Base-by-base conservation (phyloP, 2,329 filamentous ascomycete genomes). In the Fusarium caatingaense region DNA sequence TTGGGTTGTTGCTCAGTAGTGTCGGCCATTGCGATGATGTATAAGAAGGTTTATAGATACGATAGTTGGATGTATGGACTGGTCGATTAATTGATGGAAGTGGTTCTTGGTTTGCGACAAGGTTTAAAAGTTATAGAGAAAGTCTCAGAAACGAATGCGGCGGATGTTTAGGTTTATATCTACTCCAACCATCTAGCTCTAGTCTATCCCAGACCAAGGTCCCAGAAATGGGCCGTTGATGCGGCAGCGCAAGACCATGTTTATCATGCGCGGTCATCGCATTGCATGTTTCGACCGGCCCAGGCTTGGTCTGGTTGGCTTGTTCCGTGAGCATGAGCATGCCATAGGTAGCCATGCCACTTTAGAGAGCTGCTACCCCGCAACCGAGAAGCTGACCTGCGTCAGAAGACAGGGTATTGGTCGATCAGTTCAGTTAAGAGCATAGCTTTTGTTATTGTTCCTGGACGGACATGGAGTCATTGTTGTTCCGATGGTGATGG, bases 1-100 rank as follows among this genome's bases (percentile, higher is more conserved):
- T 61, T 45, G 45, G 70, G 44, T 28, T 53, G 49, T 32, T 61
- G 64, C 58, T 77, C 72, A 37, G 66, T 65, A 53, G 68, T 65
- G 47, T 78, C 76, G 63, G 77, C 71, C 78, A 80, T 63, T 72
- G 60, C 47, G 54, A 42, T 47, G 25, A 58, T 64, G 51, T 47
- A 15, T 28, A 30, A 46, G n/a, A 34, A 34, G 37, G 27, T 48
- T 45, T 32, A 18, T 61, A 15, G 18, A 18, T 25, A 41, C 34
- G 30, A 34, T 12, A 20, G 21, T 60, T 56, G 16, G 23, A 18
- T 54, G 18, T 50, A 28, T 23, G 18, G 18, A 25, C 25, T 28
- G 44, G 42, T 64, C 27, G 28, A 44, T 25, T 46, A 45, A 51
- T 28, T 66, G 48, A 58, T 58, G 56, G 61, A 58, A 49, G 57